phyloP scores from a whole-genome alignment of 2,329 filamentous ascomycete genomes.

The Clarireedia hainanense region DNA sequence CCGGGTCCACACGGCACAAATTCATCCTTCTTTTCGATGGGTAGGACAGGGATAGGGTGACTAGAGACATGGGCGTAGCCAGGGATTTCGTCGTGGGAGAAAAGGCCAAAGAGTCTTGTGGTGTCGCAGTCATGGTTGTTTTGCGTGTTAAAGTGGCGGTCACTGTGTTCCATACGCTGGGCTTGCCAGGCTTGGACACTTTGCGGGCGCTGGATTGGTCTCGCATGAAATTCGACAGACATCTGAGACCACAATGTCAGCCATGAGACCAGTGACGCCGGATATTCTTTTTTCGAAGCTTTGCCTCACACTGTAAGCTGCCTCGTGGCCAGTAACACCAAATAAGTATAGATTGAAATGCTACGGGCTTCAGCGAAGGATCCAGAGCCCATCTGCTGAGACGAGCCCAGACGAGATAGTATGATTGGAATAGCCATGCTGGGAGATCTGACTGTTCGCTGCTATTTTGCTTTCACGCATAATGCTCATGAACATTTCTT shows the following conservation, averaged over 20 bases:
- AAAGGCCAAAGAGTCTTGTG: background rate
- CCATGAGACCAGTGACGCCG: background rate
- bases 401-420: background rate
- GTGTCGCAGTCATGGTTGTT: background rate
- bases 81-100: background rate
- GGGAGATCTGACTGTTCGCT: background rate
- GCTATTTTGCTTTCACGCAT: background rate
- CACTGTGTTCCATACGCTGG: background rate
- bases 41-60: too few species aligned
- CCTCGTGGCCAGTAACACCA: background rate
- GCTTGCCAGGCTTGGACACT: background rate
- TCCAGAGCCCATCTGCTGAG: background rate
- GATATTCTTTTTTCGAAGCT: background rate
- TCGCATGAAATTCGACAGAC: background rate
- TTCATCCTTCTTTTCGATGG: too few species aligned
- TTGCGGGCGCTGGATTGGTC: background rate
- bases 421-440: too few species aligned
- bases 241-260: background rate
- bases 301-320: background rate
- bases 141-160: background rate
- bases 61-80: too few species aligned
- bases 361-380: background rate
- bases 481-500: background rate
- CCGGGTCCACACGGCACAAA: too few species aligned
- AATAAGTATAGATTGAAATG: background rate